Base-by-base conservation (phyloP, 176 grass and related monocot species). In the Zoysia japonica region DNA sequence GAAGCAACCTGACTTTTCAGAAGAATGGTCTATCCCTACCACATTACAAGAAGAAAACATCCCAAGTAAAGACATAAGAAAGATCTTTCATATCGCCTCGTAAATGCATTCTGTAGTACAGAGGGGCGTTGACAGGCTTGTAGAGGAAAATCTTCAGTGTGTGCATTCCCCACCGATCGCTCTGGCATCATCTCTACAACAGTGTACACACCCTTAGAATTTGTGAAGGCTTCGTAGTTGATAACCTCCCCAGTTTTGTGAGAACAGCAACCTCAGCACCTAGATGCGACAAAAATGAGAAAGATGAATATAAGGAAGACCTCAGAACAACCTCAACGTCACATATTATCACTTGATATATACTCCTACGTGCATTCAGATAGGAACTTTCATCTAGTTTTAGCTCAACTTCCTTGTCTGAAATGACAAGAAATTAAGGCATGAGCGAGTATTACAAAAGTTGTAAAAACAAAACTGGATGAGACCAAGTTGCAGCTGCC, bases 141-240 rank as follows among this genome's bases (percentile, higher is more conserved):
- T 97, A 97, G 45, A 97, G 77, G 62, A 97, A 97, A 1, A 89
- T 75, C 67, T 89, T 97, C 47, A 97, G 85, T 17, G 20, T 85
- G 77, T 90, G 91, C 3, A 97, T 3, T 92, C 89, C 89, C 94
- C 91, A 97, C 35, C 89, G 79, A 47, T 97, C 94, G 3, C 85
- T 97, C 80, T 94, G 91, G 89, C 94, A 97, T 97, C 0, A 91
- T 97, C 85, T 97, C 94, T 2, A 87, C 94, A 17, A 97, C 78
- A 4, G 77, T 85, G 65, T 97, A 97, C 60, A 75, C 43, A 17
- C 94, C 94, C 83, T 80, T 92, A 2, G 78, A 90, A 80, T 97
- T 85, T 70, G 94, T 97, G 85, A 94, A 97, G 17, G 91, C 94
- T 83, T 97, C 91, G 54, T 94, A 97, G 61, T 97, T 97, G 61